Evolutionary conservation across 2,329 filamentous ascomycete genomes (phyloP), one percentile per base, ranked within the genome.

Genomic region (Fusarium sp.): DNA sequence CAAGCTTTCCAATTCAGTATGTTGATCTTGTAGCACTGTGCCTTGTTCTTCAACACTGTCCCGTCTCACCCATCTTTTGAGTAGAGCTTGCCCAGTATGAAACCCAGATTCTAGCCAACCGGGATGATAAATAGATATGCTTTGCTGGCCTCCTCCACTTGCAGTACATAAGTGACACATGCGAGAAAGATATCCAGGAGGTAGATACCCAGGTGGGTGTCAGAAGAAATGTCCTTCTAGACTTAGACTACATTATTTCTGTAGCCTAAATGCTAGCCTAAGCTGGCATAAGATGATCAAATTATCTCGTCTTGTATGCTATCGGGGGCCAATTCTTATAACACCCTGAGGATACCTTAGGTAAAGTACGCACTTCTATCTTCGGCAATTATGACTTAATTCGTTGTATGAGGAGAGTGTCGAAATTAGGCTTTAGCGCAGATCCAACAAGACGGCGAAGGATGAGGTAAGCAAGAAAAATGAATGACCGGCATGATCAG

Each of bases 301-400:
- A 23, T 23, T 5, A 23, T 23, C 5, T 23, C 21, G 21, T 23
- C 21, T 23, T 23, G 21, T 23, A 23, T 23, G 21, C 21, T 23
- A 23, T 23, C 21, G 21, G 21, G 21, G 21, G 21, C 21, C 21
- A 23, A 23, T 23, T 23, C 21, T 23, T 23, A 23, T 23, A 4
- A 23, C 21, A 23, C 21, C 21, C 21, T 23, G 21, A 23, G 21
- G 21, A 23, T 23, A 30, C 28, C 28, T 30, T 14, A 13, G 28
- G 12, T n/a, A 61, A 25, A 23, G 19, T 21, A 37, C 11, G 25
- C 18, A 37, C 11, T 8, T 31, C 26, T 50, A 30, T 45, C 19
- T 37, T 63, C 51, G 45, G 45, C 31, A 46, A 46, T 44, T 58
- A 37, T 64, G 39, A 41, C 44, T 50, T 28, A 21, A 46, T 64